Base-by-base conservation (phyloP, 2,329 filamentous ascomycete species). In the Dactylellina haptotyla region DNA sequence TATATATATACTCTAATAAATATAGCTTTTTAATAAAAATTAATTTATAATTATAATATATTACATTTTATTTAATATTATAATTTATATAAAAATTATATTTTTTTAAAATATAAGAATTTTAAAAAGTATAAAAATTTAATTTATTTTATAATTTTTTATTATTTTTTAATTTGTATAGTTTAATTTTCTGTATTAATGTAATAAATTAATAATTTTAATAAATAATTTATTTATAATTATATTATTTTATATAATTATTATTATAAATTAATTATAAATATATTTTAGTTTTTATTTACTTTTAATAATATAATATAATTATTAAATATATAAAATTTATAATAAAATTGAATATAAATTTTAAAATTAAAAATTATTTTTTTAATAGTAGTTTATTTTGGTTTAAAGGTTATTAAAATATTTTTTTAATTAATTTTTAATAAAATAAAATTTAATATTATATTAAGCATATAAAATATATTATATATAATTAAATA, bases 371-470 rank as follows among this genome's bases (percentile, higher is more conserved):
- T 43, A 8, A 9, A 16, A 16, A 16, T 43, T 9, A 43, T 43
- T 10, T 43, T 43, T 9, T 43, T 43, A 43, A 16, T 9, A 43
- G 16, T 9, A 9, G 9, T 43, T 43, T 43, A 16, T 43, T 43
- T 43, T 9, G 6, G 16, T 4, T 16, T 16, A 43, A 9, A 43
- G 4, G n/a, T 9, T 43, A 43, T 43, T 43, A 10, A 43, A 43
- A 10, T 43, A 10, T 9, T 43, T 43, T 43, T 43, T 43, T 43
- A 43, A 10, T 8, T 43, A 43, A 43, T 43, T 9, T 9, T 9
- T 43, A 43, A 43, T 34, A 6, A 34, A 43, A 43, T 43, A 43
- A 43, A 43, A n/a, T n/a, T n/a, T n/a, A n/a, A n/a, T n/a, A n/a
- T n/a, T n/a, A n/a, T n/a, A n/a, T n/a, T n/a, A n/a, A n/a, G n/a